Evolutionary conservation across 768 basidiomycete genomes (phyloP).

Genomic region (Cubamyces lactineus): DNA sequence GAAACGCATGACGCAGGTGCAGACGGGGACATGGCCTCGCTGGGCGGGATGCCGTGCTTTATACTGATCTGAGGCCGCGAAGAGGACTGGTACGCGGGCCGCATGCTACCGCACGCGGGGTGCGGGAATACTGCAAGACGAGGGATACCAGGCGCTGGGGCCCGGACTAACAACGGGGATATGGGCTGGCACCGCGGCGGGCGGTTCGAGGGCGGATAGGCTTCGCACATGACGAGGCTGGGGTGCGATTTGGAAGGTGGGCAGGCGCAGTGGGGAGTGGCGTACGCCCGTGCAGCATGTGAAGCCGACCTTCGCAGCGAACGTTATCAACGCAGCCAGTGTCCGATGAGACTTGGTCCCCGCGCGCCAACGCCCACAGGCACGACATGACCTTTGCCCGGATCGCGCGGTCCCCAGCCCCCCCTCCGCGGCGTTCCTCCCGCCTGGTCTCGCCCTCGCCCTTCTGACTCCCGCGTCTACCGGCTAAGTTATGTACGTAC

Average conservation of each 20-base stretch:
- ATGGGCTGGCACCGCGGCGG: neutral
- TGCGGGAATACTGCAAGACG: constrained; percentile 1
- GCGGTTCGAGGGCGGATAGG: neutral
- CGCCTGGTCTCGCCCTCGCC: neutral
- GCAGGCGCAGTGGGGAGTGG: too few species aligned
- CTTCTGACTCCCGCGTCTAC: neutral
- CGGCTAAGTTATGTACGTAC: neutral
- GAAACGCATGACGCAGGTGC: constrained; percentile 54
- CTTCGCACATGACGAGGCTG: constrained; percentile 18
- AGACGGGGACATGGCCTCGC: neutral
- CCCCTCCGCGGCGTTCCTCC: neutral
- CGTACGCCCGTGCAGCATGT: neutral
- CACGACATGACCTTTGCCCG: neutral
- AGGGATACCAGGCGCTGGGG: constrained; percentile 1
- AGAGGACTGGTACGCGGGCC: neutral
- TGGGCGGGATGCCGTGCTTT: constrained; percentile 5
- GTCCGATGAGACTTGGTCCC: neutral
- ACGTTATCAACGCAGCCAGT: neutral
- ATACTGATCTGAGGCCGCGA: constrained; percentile 7
- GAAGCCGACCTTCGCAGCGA: constrained; percentile 5
- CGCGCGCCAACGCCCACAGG: neutral
- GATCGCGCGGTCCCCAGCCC: constrained; percentile 1
- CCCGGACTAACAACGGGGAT: constrained; percentile 14
- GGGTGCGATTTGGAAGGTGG: neutral
- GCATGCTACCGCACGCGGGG: neutral